phyloP scores from a whole-genome alignment of 1,139 yeast species.

The Suhomyces panamericanus region DNA sequence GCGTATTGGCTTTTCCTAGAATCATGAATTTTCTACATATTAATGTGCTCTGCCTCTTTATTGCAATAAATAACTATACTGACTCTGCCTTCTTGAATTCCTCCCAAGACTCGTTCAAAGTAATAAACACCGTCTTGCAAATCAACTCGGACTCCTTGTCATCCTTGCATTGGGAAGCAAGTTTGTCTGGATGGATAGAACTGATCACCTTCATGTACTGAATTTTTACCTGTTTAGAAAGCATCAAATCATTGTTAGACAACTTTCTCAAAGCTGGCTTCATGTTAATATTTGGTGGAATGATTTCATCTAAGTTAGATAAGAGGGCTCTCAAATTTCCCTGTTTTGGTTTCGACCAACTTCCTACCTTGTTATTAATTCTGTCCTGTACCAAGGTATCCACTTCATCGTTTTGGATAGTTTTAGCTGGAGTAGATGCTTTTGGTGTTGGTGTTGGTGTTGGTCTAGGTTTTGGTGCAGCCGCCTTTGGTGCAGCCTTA shows the following conservation, averaged over 20 bases:
- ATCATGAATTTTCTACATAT: no score
- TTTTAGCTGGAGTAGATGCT: constrained; percentile 4
- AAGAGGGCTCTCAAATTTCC: constrained; percentile 24
- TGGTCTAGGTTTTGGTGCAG: constrained; percentile 13
- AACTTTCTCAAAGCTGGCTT: constrained; percentile 20
- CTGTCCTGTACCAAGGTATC: constrained; percentile 17
- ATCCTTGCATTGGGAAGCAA: constrained; percentile 43
- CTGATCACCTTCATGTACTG: constrained; percentile 91
- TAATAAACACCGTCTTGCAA: constrained; percentile 84
- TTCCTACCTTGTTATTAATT: constrained; percentile 15
- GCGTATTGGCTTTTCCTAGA: no score
- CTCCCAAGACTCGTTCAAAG: constrained; percentile 91
- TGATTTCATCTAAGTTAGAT: constrained; percentile 22
- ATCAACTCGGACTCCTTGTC: constrained; percentile 73
- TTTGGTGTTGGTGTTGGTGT: constrained; percentile 22
- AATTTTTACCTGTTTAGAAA: constrained; percentile 89
- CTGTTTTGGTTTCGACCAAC: constrained; percentile 24
- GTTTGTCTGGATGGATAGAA: constrained; percentile 91
- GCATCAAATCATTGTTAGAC: constrained; percentile 70
- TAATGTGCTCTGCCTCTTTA: background rate
- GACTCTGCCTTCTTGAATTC: constrained; percentile 60
- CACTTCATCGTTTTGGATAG: constrained; percentile 11
- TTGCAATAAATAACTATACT: constrained; percentile 2
- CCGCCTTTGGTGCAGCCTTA: constrained; percentile 18
- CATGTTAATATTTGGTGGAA: constrained; percentile 20